phyloP scores from a whole-genome alignment of 2,329 filamentous ascomycete genomes.

The Sclerotinia borealis region DNA sequence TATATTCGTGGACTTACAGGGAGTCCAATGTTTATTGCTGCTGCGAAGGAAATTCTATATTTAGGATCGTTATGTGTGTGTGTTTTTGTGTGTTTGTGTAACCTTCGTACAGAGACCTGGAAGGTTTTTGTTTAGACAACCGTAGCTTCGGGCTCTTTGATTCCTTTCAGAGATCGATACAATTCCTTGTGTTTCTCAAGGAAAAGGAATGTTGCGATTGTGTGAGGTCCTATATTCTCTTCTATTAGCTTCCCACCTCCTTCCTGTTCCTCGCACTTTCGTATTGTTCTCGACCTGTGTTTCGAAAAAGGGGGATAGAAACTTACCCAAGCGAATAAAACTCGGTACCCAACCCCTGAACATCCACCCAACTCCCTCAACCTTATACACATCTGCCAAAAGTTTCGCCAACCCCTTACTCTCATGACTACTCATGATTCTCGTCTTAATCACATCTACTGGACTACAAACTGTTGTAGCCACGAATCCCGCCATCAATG shows the following conservation, averaged over 20 bases:
- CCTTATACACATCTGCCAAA: constrained; percentile 59
- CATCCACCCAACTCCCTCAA: constrained; percentile 74
- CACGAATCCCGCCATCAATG: constrained; percentile 72
- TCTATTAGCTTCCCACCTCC: neutral
- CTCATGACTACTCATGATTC: constrained; percentile 68
- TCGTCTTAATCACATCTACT: constrained; percentile 84
- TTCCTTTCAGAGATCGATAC: constrained; percentile 50
- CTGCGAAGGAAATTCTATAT: neutral
- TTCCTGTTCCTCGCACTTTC: neutral
- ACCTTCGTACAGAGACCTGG: no score
- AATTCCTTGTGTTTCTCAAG: constrained; percentile 79
- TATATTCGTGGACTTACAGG: neutral
- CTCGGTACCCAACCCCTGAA: constrained; percentile 88
- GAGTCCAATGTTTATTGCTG: neutral
- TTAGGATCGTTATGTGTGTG: neutral
- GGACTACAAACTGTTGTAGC: constrained; percentile 81
- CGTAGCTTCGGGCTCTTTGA: constrained; percentile 21
- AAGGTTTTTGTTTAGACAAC: constrained; percentile 7
- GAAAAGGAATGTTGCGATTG: constrained; percentile 80
- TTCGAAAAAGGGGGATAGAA: no score
- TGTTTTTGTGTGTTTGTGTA: neutral
- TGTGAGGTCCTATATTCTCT: constrained; percentile 56
- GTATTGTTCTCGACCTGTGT: neutral
- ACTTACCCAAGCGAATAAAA: constrained; percentile 47
- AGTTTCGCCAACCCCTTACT: constrained; percentile 50